Base-by-base conservation (phyloP, 768 basidiomycete species). In the Russula compacta region DNA sequence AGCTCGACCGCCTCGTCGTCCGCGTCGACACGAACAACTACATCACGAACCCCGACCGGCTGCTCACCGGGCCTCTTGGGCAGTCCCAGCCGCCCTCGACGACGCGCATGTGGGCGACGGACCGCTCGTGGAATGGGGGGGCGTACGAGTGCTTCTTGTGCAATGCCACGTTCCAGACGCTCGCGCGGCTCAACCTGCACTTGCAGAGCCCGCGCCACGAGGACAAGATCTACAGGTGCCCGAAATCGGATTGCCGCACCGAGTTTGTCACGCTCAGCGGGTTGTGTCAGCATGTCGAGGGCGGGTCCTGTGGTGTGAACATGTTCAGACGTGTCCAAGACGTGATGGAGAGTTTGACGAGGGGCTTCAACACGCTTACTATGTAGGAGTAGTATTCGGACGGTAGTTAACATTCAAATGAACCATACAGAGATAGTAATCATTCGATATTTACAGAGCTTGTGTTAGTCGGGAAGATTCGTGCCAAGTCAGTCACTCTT, bases 61-160 rank as follows among this genome's bases (percentile, higher is more conserved):
- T 58, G 9, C n/a, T 62, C 12, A 32, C 38, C 6, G 56, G 56
- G 6, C 61, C 56, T 0, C 15, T 9, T 5, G 39, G 39, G 2
- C 38, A 4, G 21, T 49, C n/a, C 46, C 32, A 58, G 38, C 48
- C 61, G n/a, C 61, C 46, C 11, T 0, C n/a, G 6, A 1, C 39
- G 21, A 12, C 11, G 24, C 21, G 2, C 15, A 15, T 11, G 14
- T 69, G 63, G 67, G 76, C 77, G 49, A 79, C 78, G 10, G 66
- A 67, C 3, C 69, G 63, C 32, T 73, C 79, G 12, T 79, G 73
- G 74, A 80, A 79, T 61, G 74, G 74, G 0, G 5, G 0, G 6
- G 73, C 64, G 6, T 89, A 76, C 69, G 85, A 89, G 70, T 89
- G 86, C 70, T 81, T 81, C 67, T 70, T 89, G 29, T 88, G 87